Evolutionary conservation across 2,329 filamentous ascomycete genomes (phyloP), one percentile per base, ranked within the genome.

Genomic region (Nemania sp.): DNA sequence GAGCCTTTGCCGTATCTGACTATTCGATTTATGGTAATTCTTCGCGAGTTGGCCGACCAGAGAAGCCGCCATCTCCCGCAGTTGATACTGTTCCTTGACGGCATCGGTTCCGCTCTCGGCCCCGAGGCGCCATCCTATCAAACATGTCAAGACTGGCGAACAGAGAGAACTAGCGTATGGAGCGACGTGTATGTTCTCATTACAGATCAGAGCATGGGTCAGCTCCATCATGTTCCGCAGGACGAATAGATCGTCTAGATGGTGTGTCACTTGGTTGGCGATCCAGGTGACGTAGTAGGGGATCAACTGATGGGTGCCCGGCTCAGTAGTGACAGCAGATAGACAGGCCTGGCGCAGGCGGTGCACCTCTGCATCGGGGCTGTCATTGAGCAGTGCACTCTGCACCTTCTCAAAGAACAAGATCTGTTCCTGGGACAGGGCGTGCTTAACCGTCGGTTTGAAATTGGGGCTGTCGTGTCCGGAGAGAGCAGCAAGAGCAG

Each of bases 251-350:
- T 96, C 90, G 73, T 96, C 92, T 61, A 96, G 81, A 62, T 87
- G 89, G 71, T 99, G 94, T 1, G 94, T 97, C 45, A 99, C 91
- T 72, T 96, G 94, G 70, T 97, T 93, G 17, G 91, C 88, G 65
- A 97, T 89, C 71, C 96, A 97, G 70, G 95, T 91, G 55, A 96
- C 88, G 66, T 97, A 97, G 74, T 99, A 99, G 0, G 94, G 94
- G 23, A 96, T 86, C 8, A 99, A 83, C 73, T 99, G 94, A 70
- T 99, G 94, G 33, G 97, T 82, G 31, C 93, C 93, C 0, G 94
- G 91, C 67, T 99, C 94, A 52, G 91, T 89, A 44, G 88, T 82
- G 20, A 99, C 83, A 22, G 90, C 95, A 47, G 90, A 88, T 28
- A 97, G 81, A 0, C 91, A 94, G 0, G 94, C 91, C 44, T 88